Conservation (phyloP, 306 rosid species). For the Dalbergia cultrata region DNA sequence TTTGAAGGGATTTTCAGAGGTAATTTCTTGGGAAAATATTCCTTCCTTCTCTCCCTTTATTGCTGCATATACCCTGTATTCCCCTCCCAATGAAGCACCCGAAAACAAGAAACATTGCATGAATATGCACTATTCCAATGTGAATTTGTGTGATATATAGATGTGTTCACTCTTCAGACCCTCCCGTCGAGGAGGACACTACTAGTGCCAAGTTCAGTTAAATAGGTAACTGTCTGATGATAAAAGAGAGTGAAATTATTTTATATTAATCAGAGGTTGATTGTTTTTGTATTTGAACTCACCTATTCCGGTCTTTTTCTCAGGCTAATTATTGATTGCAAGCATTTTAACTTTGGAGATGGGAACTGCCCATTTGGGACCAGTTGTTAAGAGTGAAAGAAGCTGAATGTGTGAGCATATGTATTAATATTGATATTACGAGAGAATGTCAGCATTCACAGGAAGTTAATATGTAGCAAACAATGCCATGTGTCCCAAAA, state of each 20-base stretch:
- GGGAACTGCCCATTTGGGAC: conserved; percentile 92
- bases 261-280: neutral
- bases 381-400: conserved; percentile 53
- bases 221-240: neutral
- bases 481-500: too few relatives aligned
- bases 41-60: neutral
- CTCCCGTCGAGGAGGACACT: neutral
- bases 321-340: conserved; percentile 96
- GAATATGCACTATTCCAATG: neutral
- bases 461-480: too few relatives aligned
- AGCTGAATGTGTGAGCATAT: too few relatives aligned
- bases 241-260: neutral
- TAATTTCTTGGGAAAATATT: conserved; percentile 22
- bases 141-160: conserved; percentile 6
- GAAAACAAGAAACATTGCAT: neutral
- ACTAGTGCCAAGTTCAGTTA: neutral
- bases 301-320: neutral
- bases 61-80: neutral
- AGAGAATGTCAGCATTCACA: too few relatives aligned
- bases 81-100: neutral
- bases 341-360: conserved; percentile 86
- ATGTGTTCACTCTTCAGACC: conserved; percentile 19
- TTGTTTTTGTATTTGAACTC: conserved; percentile 23
- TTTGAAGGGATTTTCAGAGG: neutral
- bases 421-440: too few relatives aligned